Evolutionary conservation across 2,329 filamentous ascomycete species (phyloP).

Genomic region (Neonectria neomacrospora): DNA sequence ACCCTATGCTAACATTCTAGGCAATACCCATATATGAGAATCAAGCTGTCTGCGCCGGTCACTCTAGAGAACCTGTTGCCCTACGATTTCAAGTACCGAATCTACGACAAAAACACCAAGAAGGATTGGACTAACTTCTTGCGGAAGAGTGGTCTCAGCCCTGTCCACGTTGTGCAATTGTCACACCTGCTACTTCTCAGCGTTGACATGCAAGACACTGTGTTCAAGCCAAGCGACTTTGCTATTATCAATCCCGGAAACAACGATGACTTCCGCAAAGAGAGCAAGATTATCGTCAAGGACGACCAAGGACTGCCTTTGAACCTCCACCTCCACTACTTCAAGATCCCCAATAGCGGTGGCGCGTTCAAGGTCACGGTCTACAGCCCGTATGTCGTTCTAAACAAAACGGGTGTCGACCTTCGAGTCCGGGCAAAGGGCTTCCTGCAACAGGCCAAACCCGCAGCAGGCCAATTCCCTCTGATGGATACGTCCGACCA

Average conservation of each 20-base stretch:
- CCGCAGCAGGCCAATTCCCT: constrained; percentile 83
- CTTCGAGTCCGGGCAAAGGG: constrained; percentile 90
- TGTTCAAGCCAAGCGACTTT: constrained; percentile 95
- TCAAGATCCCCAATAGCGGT: constrained; percentile 87
- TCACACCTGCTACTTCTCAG: constrained; percentile 93
- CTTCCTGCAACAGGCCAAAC: constrained; percentile 83
- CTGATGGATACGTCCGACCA: constrained; percentile 58
- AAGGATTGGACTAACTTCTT: constrained; percentile 99
- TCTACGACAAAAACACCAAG: constrained; percentile 98
- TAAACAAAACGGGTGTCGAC: constrained; percentile 94
- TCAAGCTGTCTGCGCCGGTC: constrained; percentile 90
- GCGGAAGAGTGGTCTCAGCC: constrained; percentile 94
- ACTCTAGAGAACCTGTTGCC: constrained; percentile 95
- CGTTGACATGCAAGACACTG: constrained; percentile 95
- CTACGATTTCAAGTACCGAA: constrained; percentile 99
- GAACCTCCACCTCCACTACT: constrained; percentile 90
- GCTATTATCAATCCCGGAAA: constrained; percentile 93
- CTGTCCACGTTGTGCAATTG: constrained; percentile 95
- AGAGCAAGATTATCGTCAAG: constrained; percentile 82
- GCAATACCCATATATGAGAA: constrained; percentile 92
- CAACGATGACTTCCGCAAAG: constrained; percentile 88
- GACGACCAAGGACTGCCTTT: constrained; percentile 84
- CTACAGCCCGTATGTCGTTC: constrained; percentile 91
- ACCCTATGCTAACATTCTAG: constrained; percentile 52
- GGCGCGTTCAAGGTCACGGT: constrained; percentile 96